phyloP scores from a whole-genome alignment of 179 eudicot species.

The Silene coronaria region DNA sequence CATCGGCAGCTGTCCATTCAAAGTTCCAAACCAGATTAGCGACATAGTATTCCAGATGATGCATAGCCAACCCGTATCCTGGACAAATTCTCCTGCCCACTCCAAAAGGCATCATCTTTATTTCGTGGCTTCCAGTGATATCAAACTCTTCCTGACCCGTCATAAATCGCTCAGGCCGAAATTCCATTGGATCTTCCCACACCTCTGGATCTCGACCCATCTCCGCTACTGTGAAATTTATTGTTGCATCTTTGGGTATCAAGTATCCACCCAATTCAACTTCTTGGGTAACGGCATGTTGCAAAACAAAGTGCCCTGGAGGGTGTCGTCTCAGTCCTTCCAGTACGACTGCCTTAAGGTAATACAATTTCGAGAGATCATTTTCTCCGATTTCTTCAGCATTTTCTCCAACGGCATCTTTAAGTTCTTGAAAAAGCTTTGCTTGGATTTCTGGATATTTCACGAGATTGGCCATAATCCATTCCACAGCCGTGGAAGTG shows the following conservation, averaged over 20 bases:
- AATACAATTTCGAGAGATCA: conserved; percentile 15
- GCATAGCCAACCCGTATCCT: conserved; percentile 8
- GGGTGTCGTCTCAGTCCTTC: conserved; percentile 23
- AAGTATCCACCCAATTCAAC: conserved; percentile 19
- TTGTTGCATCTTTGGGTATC: conserved; percentile 16
- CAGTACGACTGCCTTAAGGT: conserved; percentile 21
- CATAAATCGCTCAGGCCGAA: conserved; percentile 11
- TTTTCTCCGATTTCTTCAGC: conserved; percentile 12
- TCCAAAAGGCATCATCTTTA: conserved; percentile 20
- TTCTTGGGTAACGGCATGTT: conserved; percentile 21
- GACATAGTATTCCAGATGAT: conserved; percentile 15
- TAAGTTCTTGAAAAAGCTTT: conserved; percentile 15
- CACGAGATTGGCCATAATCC: conserved; percentile 25
- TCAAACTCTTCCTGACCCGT: conserved; percentile 10
- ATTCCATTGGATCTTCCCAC: conserved; percentile 17
- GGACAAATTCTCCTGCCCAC: conserved; percentile 17
- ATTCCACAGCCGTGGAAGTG: conserved; percentile 19
- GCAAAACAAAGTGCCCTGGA: conserved; percentile 20
- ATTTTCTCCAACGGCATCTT: conserved; percentile 6
- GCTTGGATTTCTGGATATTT: conserved; percentile 10
- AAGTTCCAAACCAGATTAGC: conserved; percentile 15
- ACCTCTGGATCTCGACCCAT: conserved; percentile 18
- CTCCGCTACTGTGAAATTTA: conserved; percentile 16
- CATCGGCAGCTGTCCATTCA: conserved; percentile 6
- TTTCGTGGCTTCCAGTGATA: conserved; percentile 17